Evolutionary conservation across 805 yeast genomes (phyloP).

Genomic region (Cyberlindnera suaveolens): DNA sequence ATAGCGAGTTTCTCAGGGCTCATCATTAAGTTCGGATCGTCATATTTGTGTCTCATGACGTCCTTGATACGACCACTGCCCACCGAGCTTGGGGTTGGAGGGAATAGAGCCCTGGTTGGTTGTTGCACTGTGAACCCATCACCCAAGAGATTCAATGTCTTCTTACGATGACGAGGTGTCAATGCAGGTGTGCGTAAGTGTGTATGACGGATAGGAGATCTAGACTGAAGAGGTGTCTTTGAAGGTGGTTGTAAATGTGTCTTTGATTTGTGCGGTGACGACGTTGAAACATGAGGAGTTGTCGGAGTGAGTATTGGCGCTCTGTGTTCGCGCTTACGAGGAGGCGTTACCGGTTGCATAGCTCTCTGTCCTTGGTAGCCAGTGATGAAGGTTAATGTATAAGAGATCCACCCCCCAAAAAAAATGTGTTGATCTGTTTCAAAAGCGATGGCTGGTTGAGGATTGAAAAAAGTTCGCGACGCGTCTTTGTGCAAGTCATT

Average conservation of each 20-base stretch:
- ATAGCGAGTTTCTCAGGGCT: background rate
- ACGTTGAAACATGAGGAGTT: background rate
- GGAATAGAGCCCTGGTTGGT: conserved; percentile 20
- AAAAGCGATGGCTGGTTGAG: background rate
- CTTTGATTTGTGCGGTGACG: background rate
- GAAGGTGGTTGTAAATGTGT: background rate
- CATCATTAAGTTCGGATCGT: no score
- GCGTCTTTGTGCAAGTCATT: conserved; percentile 1
- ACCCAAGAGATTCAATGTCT: conserved; percentile 5
- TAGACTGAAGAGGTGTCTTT: conserved; percentile 15
- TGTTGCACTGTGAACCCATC: conserved; percentile 5
- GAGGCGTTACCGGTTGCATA: background rate
- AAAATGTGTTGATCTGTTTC: no score
- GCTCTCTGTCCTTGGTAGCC: no score
- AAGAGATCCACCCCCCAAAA: no score
- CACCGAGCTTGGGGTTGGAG: conserved; percentile 26
- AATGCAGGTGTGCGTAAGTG: conserved; percentile 17
- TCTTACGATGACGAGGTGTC: conserved; percentile 22
- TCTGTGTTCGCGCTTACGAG: background rate
- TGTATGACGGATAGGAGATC: conserved; percentile 1
- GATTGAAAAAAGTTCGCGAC: background rate
- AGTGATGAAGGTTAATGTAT: no score
- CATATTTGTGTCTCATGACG: background rate
- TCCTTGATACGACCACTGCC: conserved; percentile 23
- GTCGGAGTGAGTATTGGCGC: background rate